A percentile compares a stretch with the other conserved stretches of the same genome.
These are phyloP conservation scores for Chaetomium cochliodes DNA, from an alignment of 495 filamentous ascomycete species.

Conservation along the genomic window DNA sequence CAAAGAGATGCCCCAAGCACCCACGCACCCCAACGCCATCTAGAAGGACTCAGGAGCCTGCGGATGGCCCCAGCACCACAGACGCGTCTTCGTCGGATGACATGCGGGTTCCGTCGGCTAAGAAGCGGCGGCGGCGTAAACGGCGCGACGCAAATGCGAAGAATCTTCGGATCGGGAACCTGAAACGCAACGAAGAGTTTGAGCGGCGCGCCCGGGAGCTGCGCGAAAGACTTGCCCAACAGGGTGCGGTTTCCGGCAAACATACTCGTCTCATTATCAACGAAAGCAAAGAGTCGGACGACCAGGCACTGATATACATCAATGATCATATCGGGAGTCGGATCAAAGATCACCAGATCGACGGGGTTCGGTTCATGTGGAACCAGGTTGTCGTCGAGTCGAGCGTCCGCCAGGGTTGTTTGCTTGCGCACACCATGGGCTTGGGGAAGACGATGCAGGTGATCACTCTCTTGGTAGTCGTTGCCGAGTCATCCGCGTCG, in stretches of 20 bases:
- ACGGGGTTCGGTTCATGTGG: conserved; percentile 88
- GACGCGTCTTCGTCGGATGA: conserved; percentile 23
- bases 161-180: conserved; percentile 47
- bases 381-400: conserved; percentile 63
- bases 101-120: conserved; percentile 24
- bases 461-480: conserved; percentile 74
- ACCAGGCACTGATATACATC: conserved; percentile 53
- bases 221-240: conserved; percentile 40
- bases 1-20: neutral
- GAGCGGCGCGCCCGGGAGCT: conserved; percentile 51
- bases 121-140: conserved; percentile 54
- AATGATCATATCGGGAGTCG: conserved; percentile 46
- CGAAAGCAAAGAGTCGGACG: conserved; percentile 58
- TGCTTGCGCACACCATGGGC: conserved; percentile 92
- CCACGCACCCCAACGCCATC: neutral
- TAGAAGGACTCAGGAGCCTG: conserved; percentile 10
- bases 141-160: conserved; percentile 49
- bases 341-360: conserved; percentile 58
- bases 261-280: conserved; percentile 63
- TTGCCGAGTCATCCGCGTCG: conserved; percentile 64
- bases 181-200: conserved; percentile 46
- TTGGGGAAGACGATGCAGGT: conserved; percentile 92
- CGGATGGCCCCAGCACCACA: conserved; percentile 14
- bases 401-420: conserved; percentile 63
- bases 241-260: conserved; percentile 45